Conservation (phyloP, 1,284 basidiomycete species). For the Vanrija humicola region DNA sequence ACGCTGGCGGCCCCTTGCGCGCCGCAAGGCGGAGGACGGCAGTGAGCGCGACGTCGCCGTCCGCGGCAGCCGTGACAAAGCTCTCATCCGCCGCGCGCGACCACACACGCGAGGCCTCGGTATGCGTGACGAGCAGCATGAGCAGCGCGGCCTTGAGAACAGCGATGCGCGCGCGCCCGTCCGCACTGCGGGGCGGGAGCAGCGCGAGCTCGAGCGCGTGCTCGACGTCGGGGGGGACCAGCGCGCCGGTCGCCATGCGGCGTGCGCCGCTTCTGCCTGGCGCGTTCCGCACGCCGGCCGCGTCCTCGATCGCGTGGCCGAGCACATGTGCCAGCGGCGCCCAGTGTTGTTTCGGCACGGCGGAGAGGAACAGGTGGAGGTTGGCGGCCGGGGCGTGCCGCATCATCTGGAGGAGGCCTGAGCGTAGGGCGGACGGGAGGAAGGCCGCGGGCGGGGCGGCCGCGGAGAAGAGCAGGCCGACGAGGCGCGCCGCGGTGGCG, state of each 20-base stretch:
- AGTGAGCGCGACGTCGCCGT: no score
- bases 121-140: background rate
- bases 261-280: background rate
- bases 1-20: no score
- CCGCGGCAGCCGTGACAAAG: no score
- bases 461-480: conserved; percentile 19
- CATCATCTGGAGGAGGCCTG: conserved; percentile 19
- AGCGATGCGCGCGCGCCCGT: background rate
- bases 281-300: conserved; percentile 18
- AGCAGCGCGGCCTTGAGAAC: background rate
- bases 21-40: no score
- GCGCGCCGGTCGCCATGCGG: background rate
- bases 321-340: conserved; percentile 16
- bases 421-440: conserved; percentile 19
- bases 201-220: conserved; percentile 9
- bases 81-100: no score
- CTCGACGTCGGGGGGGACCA: background rate
- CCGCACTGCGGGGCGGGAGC: background rate
- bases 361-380: conserved; percentile 3
- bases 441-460: conserved; percentile 12
- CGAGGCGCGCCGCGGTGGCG: conserved; percentile 3
- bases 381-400: conserved; percentile 7
- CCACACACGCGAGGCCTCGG: no score
- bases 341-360: background rate
- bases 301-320: conserved; percentile 26